phyloP scores from a whole-genome alignment of 192 early-diverging fungal genomes.

The Chytriomyces sp. region DNA sequence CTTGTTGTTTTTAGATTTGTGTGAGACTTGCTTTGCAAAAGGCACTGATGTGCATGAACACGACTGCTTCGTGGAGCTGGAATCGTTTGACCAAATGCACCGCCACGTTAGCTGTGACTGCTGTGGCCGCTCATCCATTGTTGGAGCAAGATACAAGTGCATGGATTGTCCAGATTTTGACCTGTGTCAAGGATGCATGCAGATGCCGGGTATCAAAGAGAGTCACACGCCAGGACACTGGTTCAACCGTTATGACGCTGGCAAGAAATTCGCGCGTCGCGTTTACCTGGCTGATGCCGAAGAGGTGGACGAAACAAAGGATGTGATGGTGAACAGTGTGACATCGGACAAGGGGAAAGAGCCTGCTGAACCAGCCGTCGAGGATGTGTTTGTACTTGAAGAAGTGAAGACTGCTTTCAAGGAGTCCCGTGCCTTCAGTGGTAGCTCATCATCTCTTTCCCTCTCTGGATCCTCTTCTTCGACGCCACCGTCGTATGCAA shows the following conservation, averaged over 20 bases:
- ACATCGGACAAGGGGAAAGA: background rate
- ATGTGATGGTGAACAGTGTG: background rate
- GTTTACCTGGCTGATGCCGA: background rate
- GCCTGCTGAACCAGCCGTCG: background rate
- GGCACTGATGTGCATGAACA: conserved; percentile 6
- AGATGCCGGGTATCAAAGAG: background rate
- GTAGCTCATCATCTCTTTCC: background rate
- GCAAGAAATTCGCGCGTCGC: background rate
- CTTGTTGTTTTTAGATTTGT: conserved; percentile 19
- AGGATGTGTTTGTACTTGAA: background rate
- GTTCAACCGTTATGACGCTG: conserved; percentile 33
- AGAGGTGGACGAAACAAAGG: background rate
- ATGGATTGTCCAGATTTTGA: conserved; percentile 39
- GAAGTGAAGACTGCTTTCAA: background rate
- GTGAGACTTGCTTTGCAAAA: conserved; percentile 28
- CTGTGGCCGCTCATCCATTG: conserved; percentile 28
- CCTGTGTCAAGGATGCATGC: conserved; percentile 35
- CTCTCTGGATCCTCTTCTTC: background rate
- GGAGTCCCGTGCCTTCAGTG: background rate
- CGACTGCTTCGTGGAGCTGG: conserved; percentile 18
- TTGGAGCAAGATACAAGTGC: conserved; percentile 41
- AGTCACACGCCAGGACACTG: conserved; percentile 23
- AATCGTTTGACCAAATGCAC: conserved; percentile 17
- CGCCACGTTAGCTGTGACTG: conserved; percentile 32
- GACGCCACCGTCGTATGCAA: background rate